These are phyloP conservation scores for Podaxis sp. DNA, from an alignment of 768 basidiomycete genomes.

Conservation along the genomic window DNA sequence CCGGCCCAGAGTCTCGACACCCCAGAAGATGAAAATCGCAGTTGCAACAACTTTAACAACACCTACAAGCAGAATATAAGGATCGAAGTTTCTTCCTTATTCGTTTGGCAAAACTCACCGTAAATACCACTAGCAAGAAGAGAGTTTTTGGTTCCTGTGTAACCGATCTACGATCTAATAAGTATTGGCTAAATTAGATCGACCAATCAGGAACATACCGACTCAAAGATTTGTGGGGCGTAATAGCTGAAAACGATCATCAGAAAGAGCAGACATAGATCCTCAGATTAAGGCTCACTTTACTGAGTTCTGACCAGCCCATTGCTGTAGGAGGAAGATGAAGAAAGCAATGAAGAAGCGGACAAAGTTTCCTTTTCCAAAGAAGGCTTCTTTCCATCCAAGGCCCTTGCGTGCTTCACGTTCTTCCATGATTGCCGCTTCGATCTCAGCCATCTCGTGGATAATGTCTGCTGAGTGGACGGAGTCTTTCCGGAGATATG, in stretches of 20 bases:
- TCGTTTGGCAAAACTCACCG: slow-evolving; percentile 22
- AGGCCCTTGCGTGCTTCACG: slow-evolving; percentile 62
- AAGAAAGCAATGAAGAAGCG: slow-evolving; percentile 84
- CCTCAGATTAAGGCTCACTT: slow-evolving; percentile 31
- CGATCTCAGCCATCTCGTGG: slow-evolving; percentile 76
- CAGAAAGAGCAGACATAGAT: neutral
- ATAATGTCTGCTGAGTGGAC: slow-evolving; percentile 44
- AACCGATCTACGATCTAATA: slow-evolving; percentile 54
- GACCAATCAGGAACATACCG: slow-evolving; percentile 37
- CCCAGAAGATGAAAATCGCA: slow-evolving; percentile 61
- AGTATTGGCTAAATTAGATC: slow-evolving; percentile 7
- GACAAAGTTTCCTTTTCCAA: slow-evolving; percentile 78
- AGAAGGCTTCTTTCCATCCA: slow-evolving; percentile 68
- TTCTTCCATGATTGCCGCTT: slow-evolving; percentile 78
- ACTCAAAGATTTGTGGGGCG: slow-evolving; percentile 70
- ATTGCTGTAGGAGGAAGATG: slow-evolving; percentile 82
- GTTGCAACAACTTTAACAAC: slow-evolving; percentile 72
- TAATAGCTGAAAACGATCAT: slow-evolving; percentile 48
- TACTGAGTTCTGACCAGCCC: slow-evolving; percentile 83
- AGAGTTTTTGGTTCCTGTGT: slow-evolving; percentile 53
- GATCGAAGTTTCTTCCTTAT: neutral
- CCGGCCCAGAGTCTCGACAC: slow-evolving; percentile 69
- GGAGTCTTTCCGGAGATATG: slow-evolving; percentile 56
- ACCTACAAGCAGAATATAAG: slow-evolving; percentile 21
- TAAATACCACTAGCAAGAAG: slow-evolving; percentile 76